Evolutionary conservation across 2,329 filamentous ascomycete species (phyloP).

Genomic region (Fonsecaea nubica): DNA sequence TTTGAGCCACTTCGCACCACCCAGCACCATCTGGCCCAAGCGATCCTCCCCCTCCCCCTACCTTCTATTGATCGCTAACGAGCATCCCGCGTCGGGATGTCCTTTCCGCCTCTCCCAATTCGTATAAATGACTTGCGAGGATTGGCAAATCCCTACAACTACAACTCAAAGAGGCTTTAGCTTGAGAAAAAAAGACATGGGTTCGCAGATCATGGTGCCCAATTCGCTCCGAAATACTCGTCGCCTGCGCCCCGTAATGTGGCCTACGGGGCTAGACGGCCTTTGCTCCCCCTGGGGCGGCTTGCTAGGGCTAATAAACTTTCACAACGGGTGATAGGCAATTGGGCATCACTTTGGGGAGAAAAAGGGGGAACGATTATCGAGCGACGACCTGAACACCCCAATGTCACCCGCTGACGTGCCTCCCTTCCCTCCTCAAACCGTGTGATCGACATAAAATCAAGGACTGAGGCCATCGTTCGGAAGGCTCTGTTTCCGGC

Average conservation of each 20-base stretch:
- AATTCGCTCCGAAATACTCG: conserved; percentile 19
- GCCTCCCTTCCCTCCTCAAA: background rate
- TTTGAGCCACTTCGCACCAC: conserved; percentile 28
- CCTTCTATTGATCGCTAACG: conserved; percentile 15
- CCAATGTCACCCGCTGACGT: background rate
- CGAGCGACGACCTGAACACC: background rate
- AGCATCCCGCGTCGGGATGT: background rate
- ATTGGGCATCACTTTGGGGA: conserved; percentile 20
- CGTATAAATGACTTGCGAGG: conserved; percentile 5
- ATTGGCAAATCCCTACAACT: background rate
- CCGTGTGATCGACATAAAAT: background rate
- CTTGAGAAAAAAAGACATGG: conserved; percentile 1
- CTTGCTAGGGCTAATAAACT: conserved; percentile 4
- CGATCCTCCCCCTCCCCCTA: conserved; percentile 14
- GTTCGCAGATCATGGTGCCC: conserved; percentile 27
- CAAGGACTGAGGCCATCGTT: background rate
- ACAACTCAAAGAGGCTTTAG: conserved; percentile 9
- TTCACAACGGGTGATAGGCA: conserved; percentile 12
- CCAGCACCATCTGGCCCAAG: conserved; percentile 19
- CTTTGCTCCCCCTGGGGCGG: conserved; percentile 5
- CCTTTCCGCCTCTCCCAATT: conserved; percentile 9
- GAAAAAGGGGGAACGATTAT: conserved; percentile 19
- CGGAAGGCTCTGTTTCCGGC: conserved; percentile 13
- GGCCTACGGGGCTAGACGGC: conserved; percentile 9
- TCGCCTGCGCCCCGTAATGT: conserved; percentile 6